Evolutionary conservation across 2,329 filamentous ascomycete species (phyloP).

Genomic region (Emmonsiellopsis sp.): DNA sequence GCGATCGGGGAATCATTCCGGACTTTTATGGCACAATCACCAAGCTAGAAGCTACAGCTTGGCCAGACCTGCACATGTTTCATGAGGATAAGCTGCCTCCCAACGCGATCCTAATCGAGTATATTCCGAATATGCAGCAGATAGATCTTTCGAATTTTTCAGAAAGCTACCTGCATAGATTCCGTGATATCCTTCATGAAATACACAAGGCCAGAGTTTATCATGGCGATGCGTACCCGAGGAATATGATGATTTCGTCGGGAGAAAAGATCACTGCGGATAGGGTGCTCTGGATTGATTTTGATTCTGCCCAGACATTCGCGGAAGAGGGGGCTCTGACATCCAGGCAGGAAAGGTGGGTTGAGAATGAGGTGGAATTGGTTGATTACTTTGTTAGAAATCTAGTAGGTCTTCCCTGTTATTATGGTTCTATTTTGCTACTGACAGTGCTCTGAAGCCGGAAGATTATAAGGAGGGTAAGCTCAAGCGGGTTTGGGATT

Average conservation of each 20-base stretch:
- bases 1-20: slow-evolving; percentile 6
- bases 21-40: slow-evolving; percentile 8
- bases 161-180: background rate
- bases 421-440: background rate
- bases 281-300: background rate
- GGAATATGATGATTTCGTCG: background rate
- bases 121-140: background rate
- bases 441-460: background rate
- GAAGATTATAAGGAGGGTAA: slow-evolving; percentile 11
- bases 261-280: background rate
- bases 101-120: background rate
- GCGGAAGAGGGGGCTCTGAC: background rate
- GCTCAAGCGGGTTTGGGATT: slow-evolving; percentile 4
- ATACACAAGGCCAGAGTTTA: background rate
- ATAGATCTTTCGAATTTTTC: background rate
- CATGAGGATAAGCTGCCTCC: too few species aligned
- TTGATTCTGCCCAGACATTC: background rate
- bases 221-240: background rate
- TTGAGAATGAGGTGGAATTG: slow-evolving; percentile 1
- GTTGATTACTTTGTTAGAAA: background rate
- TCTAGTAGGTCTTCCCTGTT: background rate
- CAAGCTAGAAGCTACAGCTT: slow-evolving; percentile 6
- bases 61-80: background rate
- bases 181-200: background rate
- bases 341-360: background rate